Evolutionary conservation across 108 stramenopile species (phyloP), one percentile per base, ranked within the genome.

Genomic region (Cyclotella cryptica): DNA sequence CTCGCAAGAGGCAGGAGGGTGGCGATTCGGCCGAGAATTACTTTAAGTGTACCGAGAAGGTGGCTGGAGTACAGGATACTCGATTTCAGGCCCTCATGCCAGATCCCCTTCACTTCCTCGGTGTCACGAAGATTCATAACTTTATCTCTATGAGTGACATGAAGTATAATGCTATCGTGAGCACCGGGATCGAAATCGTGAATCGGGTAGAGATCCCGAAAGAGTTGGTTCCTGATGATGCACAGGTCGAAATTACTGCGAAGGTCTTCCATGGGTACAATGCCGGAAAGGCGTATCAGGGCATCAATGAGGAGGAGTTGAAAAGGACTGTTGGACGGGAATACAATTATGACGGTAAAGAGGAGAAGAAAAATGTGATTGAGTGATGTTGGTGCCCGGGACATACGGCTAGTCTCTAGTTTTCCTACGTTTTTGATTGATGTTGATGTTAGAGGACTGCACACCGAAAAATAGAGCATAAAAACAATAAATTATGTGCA

Each of bases 191-290:
- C 79, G 88, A 92, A 66, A 98, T 99, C 78, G 98, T 96, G n/a
- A 96, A 98, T 74, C 94, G 99, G n/a, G 81, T 99, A 14, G 96
- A 97, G 73, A 99, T 99, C 68, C 99, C 99, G 5, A 90, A 93
- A 39, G 98, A 98, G 66, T 88, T 99, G 44, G 97, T 99, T 6
- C 99, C 99, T 12, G 84, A 85, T 47, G 99, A 99, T 84, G 99
- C 99, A n/a, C 88, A 98, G 86, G 98, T 99, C 15, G 98, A 99
- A 85, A 99, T 99, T 71, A 95, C 96, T 0, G 98, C 98, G 52
- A 99, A 99, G 88, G 98, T 99, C 11, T 97, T 89, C 79, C 98
- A 95, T 69, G 99, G 99, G 18, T 99, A 99, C 94, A 96, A 98
- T 80, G 98, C 95, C 42, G 98, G 98, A 21, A 71, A 90, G 45